phyloP scores from a whole-genome alignment of 2,329 filamentous ascomycete species.

The Sclerotinia minor region DNA sequence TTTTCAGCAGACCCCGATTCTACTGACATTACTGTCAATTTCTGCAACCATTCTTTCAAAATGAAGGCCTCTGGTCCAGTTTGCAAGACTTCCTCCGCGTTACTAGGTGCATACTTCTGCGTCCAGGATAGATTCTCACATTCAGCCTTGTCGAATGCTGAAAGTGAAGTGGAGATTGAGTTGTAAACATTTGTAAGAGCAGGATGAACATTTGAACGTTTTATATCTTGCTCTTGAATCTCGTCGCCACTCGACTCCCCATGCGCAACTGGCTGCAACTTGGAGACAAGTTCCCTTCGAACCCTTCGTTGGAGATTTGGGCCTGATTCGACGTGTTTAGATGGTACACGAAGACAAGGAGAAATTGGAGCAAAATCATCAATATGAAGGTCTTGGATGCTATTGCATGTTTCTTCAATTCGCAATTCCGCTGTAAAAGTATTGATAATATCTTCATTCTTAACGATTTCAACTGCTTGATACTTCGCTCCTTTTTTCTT shows the following conservation, averaged over 20 bases:
- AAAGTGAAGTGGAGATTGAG: slow-evolving; percentile 61
- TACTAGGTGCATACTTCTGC: slow-evolving; percentile 79
- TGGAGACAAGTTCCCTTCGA: slow-evolving; percentile 46
- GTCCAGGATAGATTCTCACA: slow-evolving; percentile 76
- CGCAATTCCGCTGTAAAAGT: slow-evolving; percentile 31
- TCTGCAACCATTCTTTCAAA: slow-evolving; percentile 78
- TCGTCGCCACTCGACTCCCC: slow-evolving; percentile 44
- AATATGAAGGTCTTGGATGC: slow-evolving; percentile 34
- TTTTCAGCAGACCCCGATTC: slow-evolving; percentile 54
- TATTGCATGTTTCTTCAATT: slow-evolving; percentile 30
- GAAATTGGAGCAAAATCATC: slow-evolving; percentile 47
- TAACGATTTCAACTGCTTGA: slow-evolving; percentile 33
- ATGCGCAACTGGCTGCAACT: slow-evolving; percentile 24
- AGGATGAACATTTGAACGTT: slow-evolving; percentile 49
- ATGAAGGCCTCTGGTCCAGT: slow-evolving; percentile 66
- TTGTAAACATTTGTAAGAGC: slow-evolving; percentile 60
- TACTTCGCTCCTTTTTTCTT: slow-evolving; percentile 40
- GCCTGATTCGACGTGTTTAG: slow-evolving; percentile 59
- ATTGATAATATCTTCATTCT: slow-evolving; percentile 37
- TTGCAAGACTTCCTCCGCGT: slow-evolving; percentile 73
- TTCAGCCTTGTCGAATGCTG: slow-evolving; percentile 75
- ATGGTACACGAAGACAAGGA: slow-evolving; percentile 54
- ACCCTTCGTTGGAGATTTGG: slow-evolving; percentile 53
- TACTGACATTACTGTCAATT: slow-evolving; percentile 74
- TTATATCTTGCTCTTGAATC: slow-evolving; percentile 35